Evolutionary conservation across 208 protist species (phyloP).

Genomic region (Entamoeba histolytica): DNA sequence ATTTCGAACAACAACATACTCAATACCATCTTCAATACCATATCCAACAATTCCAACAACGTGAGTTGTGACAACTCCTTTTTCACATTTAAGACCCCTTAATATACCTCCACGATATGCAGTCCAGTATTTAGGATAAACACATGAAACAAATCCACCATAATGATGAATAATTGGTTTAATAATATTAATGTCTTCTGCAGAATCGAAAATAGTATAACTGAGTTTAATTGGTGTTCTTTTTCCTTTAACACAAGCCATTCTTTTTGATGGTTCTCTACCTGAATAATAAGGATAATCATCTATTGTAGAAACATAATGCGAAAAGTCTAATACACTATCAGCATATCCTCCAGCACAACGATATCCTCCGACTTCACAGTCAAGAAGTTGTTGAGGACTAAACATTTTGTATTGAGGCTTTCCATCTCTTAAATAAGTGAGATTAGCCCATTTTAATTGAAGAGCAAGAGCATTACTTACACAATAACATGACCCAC

Average conservation of each 20-base stretch:
- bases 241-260: neutral
- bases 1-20: constrained; percentile 3
- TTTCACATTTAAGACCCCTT: neutral
- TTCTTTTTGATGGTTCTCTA: neutral
- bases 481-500: neutral
- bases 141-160: neutral
- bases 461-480: neutral
- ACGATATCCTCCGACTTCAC: neutral
- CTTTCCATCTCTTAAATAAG: neutral
- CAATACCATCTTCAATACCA: neutral
- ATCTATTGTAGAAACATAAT: neutral
- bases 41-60: constrained; percentile 15
- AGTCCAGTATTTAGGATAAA: neutral
- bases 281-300: neutral
- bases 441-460: neutral
- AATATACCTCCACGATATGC: neutral
- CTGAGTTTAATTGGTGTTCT: neutral
- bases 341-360: neutral
- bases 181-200: neutral
- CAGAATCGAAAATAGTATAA: neutral
- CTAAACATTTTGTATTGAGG: neutral
- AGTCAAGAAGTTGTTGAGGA: neutral
- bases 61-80: neutral
- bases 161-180: neutral
- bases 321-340: neutral